phyloP scores from a whole-genome alignment of 257 asterid species.

The Primulina tabacum region DNA sequence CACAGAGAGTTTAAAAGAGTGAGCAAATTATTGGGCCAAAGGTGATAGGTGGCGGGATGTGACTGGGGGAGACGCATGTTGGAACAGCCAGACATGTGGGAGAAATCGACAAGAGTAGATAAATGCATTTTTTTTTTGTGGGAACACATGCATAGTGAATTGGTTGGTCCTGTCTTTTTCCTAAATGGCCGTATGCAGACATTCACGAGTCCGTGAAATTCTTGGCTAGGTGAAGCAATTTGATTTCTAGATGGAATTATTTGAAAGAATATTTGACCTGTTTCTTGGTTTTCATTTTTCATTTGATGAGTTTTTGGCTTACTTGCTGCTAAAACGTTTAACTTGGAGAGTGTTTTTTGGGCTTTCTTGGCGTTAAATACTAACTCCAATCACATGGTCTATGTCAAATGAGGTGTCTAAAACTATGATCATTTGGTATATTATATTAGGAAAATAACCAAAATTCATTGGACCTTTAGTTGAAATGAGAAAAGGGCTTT shows the following conservation, averaged over 20 bases:
- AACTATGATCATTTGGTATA: background rate
- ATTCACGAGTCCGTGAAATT: constrained; percentile 40
- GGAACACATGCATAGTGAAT: constrained; percentile 55
- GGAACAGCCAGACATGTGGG: constrained; percentile 47
- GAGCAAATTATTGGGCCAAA: constrained; percentile 15
- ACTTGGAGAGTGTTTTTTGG: background rate
- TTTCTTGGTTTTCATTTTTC: background rate
- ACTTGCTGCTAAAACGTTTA: background rate
- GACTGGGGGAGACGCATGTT: constrained; percentile 38
- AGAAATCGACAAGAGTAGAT: constrained; percentile 57
- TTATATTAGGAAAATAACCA: background rate
- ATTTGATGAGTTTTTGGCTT: background rate
- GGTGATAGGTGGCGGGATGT: constrained; percentile 32
- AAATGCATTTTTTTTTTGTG: constrained; percentile 28
- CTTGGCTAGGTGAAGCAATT: constrained; percentile 4
- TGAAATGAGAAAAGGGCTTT: constrained; percentile 18
- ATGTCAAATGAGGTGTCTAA: background rate
- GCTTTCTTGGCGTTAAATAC: background rate
- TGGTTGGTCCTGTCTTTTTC: constrained; percentile 54
- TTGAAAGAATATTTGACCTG: background rate
- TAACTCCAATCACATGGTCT: background rate
- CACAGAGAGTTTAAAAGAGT: constrained; percentile 4
- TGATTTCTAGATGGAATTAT: background rate
- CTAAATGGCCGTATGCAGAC: constrained; percentile 44
- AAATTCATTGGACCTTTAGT: background rate